Evolutionary conservation across 441 rosid species (phyloP).

Genomic region (Adansonia rubrostipa): DNA sequence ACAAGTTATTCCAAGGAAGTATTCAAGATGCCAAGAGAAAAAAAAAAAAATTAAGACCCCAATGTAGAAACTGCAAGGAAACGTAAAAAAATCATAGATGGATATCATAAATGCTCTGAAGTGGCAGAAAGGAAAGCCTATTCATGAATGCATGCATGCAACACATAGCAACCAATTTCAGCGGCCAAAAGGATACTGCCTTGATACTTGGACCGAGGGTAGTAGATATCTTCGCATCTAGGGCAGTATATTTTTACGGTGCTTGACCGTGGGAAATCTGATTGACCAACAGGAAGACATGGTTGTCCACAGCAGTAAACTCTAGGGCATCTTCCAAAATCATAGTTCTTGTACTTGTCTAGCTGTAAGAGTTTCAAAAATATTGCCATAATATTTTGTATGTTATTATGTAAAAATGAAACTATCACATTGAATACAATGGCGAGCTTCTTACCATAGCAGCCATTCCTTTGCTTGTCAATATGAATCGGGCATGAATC

Average conservation of each 20-base stretch:
- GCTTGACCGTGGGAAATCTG: too few relatives aligned
- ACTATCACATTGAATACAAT: background rate
- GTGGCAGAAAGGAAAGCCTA: background rate
- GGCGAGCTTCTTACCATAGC: conserved; percentile 55
- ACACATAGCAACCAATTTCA: background rate
- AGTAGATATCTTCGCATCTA: too few relatives aligned
- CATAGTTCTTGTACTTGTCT: too few relatives aligned
- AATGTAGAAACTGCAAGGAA: background rate
- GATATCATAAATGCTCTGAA: background rate
- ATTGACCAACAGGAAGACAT: too few relatives aligned
- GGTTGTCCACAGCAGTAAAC: too few relatives aligned
- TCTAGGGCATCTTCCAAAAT: too few relatives aligned
- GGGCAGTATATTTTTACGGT: too few relatives aligned
- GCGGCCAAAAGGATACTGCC: too few relatives aligned
- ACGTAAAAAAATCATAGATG: background rate
- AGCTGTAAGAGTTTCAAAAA: too few relatives aligned
- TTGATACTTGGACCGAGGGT: too few relatives aligned
- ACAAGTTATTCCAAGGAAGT: background rate
- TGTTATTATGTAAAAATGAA: background rate
- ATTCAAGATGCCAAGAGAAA: background rate
- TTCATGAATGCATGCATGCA: conserved; percentile 1
- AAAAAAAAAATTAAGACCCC: background rate
- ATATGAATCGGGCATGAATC: conserved; percentile 72
- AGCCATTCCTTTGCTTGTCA: conserved; percentile 82
- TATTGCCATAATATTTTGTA: too few relatives aligned